These are phyloP conservation scores for Ulvella scutata DNA, from an alignment of 139 green algal species.

Conservation along the genomic window DNA sequence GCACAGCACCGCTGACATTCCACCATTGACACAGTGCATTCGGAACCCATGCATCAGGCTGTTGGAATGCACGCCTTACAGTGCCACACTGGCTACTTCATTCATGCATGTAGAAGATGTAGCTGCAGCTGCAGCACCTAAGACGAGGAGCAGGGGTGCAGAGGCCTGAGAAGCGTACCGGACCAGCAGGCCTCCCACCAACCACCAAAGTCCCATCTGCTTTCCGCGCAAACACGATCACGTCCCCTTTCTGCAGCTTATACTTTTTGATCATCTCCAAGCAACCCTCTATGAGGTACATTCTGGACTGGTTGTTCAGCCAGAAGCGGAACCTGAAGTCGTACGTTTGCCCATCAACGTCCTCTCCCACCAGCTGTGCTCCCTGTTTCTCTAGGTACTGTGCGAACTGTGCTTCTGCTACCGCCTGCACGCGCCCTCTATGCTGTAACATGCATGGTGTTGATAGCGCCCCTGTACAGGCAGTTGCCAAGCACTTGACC, in stretches of 20 bases:
- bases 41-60: no score
- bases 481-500: no score
- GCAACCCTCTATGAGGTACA: slow-evolving; percentile 52
- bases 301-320: slow-evolving; percentile 51
- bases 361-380: not conserved
- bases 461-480: no score
- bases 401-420: not conserved
- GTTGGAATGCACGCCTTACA: no score
- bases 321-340: slow-evolving; percentile 27
- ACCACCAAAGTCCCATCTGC: slow-evolving; percentile 35
- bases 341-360: not conserved
- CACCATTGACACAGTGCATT: no score
- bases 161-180: not conserved
- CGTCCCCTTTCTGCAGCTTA: slow-evolving; percentile 37
- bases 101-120: no score
- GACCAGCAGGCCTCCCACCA: slow-evolving; percentile 25
- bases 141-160: not conserved
- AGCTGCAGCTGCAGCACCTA: no score
- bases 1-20: not conserved
- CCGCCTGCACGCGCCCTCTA: not conserved
- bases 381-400: slow-evolving; percentile 2
- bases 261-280: slow-evolving; percentile 40
- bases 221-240: slow-evolving; percentile 53
- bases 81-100: no score
- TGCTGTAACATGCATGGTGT: no score